Percentiles rank a stretch among this genome's conserved stretches.
phyloP scores from a whole-genome alignment of 164 flowering plant species.

The grape (Vitis vinifera) region DNA sequence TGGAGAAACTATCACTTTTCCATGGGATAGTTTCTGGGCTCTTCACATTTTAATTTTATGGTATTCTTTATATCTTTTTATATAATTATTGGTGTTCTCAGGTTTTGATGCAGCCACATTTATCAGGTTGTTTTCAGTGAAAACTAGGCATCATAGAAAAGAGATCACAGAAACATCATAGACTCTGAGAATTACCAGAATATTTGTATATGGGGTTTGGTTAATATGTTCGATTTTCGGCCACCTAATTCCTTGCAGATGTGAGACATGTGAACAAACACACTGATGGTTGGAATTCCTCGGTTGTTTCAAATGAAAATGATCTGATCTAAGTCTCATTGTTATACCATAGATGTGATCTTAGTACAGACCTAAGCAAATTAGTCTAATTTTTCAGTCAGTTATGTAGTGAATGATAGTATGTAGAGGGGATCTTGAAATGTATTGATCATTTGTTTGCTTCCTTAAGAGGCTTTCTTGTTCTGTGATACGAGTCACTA shows the following conservation, averaged over 20 bases:
- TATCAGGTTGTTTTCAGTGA: background rate
- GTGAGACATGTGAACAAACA: conserved; percentile 1
- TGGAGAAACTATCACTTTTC: background rate
- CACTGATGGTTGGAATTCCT: conserved; percentile 12
- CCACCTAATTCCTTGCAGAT: conserved; percentile 14
- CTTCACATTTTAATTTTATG: background rate
- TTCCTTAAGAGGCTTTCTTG: background rate
- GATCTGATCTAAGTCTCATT: background rate
- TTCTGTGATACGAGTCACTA: background rate
- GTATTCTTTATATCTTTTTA: background rate
- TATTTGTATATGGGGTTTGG: conserved; percentile 21
- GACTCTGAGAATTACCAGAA: conserved; percentile 20
- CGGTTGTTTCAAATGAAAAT: background rate
- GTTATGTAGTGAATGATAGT: background rate
- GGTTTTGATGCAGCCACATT: background rate
- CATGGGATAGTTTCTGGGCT: background rate
- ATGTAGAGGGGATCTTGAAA: background rate
- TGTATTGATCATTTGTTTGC: background rate
- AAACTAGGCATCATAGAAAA: conserved; percentile 2
- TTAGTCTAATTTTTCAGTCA: background rate
- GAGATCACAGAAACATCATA: conserved; percentile 4
- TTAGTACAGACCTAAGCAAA: background rate
- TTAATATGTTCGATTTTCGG: conserved; percentile 14
- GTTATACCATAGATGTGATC: background rate
- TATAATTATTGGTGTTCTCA: conserved; percentile 1